Base-by-base conservation (phyloP, 1,284 basidiomycete species). In the Moniliophthora roreri region DNA sequence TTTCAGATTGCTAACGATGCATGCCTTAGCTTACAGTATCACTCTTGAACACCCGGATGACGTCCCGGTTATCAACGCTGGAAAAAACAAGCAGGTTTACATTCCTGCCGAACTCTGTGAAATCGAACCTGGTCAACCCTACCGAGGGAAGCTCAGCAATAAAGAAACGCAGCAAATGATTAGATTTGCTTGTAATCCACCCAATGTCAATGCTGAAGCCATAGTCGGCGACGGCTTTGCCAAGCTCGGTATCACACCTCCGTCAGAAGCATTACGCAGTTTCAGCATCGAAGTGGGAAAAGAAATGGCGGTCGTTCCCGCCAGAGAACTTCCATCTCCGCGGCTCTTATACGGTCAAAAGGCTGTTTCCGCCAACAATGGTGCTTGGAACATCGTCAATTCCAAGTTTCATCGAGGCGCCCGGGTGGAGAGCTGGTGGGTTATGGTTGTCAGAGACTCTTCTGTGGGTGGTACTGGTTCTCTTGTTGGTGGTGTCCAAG, bases 31-130 rank as follows among this genome's bases (percentile, higher is more conserved):
- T 60, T 82, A 32, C 75, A 76, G 0, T 0, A 80, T 77, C 38
- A 75, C 62, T 1, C 67, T 90, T 6, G 63, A 66, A 32, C 60
- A 81, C 50, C 69, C 83, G 0, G 54, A 68, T 8, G 73, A 85
- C 32, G 64, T 87, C 2, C 86, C 88, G 0, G 73, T 87, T 32
- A 70, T 89, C 52, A 75, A 89, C 2, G 63, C 16, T 66, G 65
- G 3, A 76, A 73, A 34, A 59, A 77, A 0, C 72, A 2, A 23
- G n/a, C 44, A 21, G 24, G 1, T 72, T 39, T 79, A 67, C 57
- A 67, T 89, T 2, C 89, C 87, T 0, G 81, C 85, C 0, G 89
- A 91, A 63, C 55, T 91, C 2, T 91, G 89, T 70, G 70, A 79
- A 16, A 87, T 91, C 48, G 65, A 76, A 9, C 67, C 76, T 0